Evolutionary conservation across 495 filamentous ascomycete species (phyloP), one percentile per base, ranked within the genome.

Genomic region (Aspergillus sclerotioniger): DNA sequence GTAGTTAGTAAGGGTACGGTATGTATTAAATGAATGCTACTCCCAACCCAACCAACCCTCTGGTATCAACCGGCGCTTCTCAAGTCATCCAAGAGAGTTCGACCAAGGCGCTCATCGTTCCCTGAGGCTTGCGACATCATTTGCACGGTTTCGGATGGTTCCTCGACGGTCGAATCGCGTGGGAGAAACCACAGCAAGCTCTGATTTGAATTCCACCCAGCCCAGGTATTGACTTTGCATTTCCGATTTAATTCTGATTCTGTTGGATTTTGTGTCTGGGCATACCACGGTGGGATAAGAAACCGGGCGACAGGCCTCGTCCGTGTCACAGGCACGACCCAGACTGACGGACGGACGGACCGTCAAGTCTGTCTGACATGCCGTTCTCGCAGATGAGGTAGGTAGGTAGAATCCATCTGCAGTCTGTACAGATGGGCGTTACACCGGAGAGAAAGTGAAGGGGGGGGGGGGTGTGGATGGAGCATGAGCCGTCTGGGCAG

Each of bases 101-200:
- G 13, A 41, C 37, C 37, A 41, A 41, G 12, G 12, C 37, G 37
- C 37, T 13, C 37, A n/a, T 41, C 13, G 13, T 13, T 41, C 37
- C 37, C 37, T 13, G 35, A 13, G n/a, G 37, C 12, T 32, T 31
- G 47, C 16, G 32, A 60, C 46, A 31, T 61, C 53, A 65, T 61
- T 65, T 56, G 62, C 53, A 45, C 37, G 37, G 54, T 61, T 65
- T 62, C 56, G 56, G 59, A 59, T 59, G 44, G 48, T 56, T 58
- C 56, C 21, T 31, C 28, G 28, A 31, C 13, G 33, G 49, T 8
- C 17, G 33, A 51, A 51, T 33, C 15, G 49, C 28, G 28, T 15
- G 33, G 47, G 28, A 17, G 28, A 51, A 19, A 16, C 16, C 10
- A 15, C 37, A 3, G 13, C n/a, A n/a, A n/a, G n/a, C n/a, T n/a